phyloP scores from a whole-genome alignment of 129 eudicot species.

The Silybum marianum region DNA sequence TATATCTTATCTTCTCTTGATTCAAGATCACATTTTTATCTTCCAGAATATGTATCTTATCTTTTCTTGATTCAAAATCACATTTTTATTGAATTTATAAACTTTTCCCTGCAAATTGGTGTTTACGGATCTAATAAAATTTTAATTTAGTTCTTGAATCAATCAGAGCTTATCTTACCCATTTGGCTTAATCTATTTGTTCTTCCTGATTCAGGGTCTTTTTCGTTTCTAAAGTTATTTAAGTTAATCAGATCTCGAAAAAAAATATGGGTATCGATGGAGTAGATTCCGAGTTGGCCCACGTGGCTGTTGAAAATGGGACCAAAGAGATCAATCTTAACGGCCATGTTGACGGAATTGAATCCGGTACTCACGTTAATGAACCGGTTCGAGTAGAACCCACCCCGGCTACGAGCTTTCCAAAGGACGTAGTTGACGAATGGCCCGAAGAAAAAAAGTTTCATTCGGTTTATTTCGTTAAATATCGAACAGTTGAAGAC shows the following conservation, averaged over 20 bases:
- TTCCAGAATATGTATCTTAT: background rate
- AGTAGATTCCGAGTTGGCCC: slow-evolving; percentile 60
- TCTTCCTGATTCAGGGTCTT: slow-evolving; percentile 35
- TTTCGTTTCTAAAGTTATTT: slow-evolving; percentile 24
- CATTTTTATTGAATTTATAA: background rate
- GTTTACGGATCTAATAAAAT: slow-evolving; percentile 16
- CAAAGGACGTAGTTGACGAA: slow-evolving; percentile 81
- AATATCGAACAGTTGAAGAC: slow-evolving; percentile 71
- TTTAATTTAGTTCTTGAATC: background rate
- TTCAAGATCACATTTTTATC: background rate
- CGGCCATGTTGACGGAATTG: slow-evolving; percentile 32
- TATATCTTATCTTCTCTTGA: background rate
- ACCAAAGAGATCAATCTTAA: slow-evolving; percentile 43
- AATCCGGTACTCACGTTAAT: slow-evolving; percentile 55
- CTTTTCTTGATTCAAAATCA: no score
- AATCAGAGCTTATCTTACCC: background rate
- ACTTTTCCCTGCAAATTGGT: background rate
- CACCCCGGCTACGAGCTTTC: slow-evolving; percentile 49
- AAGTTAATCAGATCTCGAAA: slow-evolving; percentile 6
- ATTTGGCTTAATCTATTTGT: slow-evolving; percentile 9
- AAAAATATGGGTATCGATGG: slow-evolving; percentile 65
- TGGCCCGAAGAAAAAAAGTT: slow-evolving; percentile 79
- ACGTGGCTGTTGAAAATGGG: slow-evolving; percentile 47
- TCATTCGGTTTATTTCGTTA: slow-evolving; percentile 64
- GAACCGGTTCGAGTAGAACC: slow-evolving; percentile 50